These are phyloP conservation scores for Penicillium verhagenii DNA, from an alignment of 495 filamentous ascomycete genomes.

Conservation along the genomic window DNA sequence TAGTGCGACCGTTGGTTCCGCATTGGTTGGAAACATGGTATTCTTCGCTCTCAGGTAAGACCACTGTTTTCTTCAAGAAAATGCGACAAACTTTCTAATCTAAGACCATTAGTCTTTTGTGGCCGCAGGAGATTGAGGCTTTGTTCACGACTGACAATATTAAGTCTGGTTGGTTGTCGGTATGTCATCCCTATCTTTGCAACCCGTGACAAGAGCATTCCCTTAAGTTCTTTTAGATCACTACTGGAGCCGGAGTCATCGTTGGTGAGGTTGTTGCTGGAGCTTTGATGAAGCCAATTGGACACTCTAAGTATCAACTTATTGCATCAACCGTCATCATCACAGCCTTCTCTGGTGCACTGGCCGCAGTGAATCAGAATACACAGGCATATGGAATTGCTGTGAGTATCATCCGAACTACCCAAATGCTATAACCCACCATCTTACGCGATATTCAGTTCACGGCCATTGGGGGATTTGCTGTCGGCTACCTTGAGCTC, in stretches of 20 bases:
- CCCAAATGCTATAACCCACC: neutral
- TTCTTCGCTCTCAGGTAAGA: slow-evolving; percentile 32
- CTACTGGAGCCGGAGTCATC: slow-evolving; percentile 24
- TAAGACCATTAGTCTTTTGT: slow-evolving; percentile 24
- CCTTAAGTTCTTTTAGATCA: slow-evolving; percentile 11
- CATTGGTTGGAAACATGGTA: slow-evolving; percentile 32
- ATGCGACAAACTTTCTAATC: neutral
- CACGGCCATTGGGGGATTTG: slow-evolving; percentile 34
- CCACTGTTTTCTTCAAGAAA: neutral
- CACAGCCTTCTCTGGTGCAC: slow-evolving; percentile 26
- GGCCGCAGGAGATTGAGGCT: slow-evolving; percentile 30
- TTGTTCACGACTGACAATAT: slow-evolving; percentile 32
- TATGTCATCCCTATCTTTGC: slow-evolving; percentile 12
- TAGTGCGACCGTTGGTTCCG: slow-evolving; percentile 38
- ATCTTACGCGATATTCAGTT: slow-evolving; percentile 18
- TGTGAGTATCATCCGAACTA: slow-evolving; percentile 14
- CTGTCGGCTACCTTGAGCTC: slow-evolving; percentile 32
- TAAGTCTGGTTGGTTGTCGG: slow-evolving; percentile 36
- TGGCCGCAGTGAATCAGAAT: slow-evolving; percentile 27
- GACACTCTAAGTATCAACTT: slow-evolving; percentile 24
- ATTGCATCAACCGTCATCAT: slow-evolving; percentile 19
- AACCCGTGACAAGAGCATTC: no score
- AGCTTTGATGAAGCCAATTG: slow-evolving; percentile 33
- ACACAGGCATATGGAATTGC: slow-evolving; percentile 22
- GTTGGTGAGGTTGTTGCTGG: slow-evolving; percentile 27